Percentiles rank a stretch among this genome's conserved stretches.
These are phyloP conservation scores for Gynostemma pentaphyllum DNA, from an alignment of 306 rosid genomes.

Conservation along the genomic window DNA sequence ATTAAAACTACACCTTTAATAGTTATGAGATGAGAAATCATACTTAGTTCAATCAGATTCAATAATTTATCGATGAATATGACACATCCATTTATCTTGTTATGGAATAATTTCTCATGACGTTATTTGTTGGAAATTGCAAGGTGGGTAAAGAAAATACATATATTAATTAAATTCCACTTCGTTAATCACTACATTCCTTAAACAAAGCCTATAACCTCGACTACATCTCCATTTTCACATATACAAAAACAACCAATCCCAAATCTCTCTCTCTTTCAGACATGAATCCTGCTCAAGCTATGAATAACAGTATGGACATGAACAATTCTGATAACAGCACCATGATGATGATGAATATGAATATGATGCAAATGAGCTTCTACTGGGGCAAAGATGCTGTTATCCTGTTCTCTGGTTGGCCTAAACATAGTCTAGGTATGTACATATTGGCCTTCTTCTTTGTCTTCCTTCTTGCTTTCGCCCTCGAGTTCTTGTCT, in stretches of 20 bases:
- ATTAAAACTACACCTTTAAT: no score
- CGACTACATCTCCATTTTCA: background rate
- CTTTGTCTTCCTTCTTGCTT: conserved; percentile 38
- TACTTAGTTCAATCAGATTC: no score
- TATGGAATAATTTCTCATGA: no score
- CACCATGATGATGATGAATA: conserved; percentile 25
- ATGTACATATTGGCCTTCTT: conserved; percentile 48
- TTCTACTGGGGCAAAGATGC: conserved; percentile 68
- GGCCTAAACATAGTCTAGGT: conserved; percentile 45
- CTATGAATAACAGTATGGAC: conserved; percentile 12
- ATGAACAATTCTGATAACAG: background rate
- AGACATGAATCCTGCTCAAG: background rate
- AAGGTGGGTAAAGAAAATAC: no score
- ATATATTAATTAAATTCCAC: no score
- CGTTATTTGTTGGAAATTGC: no score
- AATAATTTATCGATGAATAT: no score
- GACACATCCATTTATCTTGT: no score
- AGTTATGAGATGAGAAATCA: no score
- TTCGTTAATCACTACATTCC: conserved; percentile 1
- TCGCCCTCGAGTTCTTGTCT: conserved; percentile 31
- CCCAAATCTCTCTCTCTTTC: conserved; percentile 2
- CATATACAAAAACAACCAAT: background rate
- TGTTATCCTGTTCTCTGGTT: conserved; percentile 35
- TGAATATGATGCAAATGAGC: conserved; percentile 22
- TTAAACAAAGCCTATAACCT: no score